phyloP scores from a whole-genome alignment of 352 stramenopile genomes.

The Globisporangium cederbergense region DNA sequence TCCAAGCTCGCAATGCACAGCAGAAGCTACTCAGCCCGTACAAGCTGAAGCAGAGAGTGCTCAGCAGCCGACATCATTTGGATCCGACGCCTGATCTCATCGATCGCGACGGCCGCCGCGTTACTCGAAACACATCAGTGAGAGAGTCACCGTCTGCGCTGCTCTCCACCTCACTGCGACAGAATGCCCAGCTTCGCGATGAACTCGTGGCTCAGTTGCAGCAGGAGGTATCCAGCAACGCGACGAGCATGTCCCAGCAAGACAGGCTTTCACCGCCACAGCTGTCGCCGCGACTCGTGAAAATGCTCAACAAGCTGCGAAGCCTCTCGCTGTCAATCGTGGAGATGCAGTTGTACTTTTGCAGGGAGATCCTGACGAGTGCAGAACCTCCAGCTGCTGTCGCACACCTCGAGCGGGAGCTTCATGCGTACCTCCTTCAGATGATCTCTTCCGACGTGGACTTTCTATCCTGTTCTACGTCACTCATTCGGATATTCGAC shows the following conservation, averaged over 20 bases:
- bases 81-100: background rate
- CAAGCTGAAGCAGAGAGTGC: constrained; percentile 62
- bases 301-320: constrained; percentile 57
- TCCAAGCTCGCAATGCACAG: constrained; percentile 6
- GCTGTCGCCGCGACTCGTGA: constrained; percentile 35
- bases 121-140: background rate
- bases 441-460: constrained; percentile 50
- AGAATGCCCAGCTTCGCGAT: constrained; percentile 46
- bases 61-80: constrained; percentile 29
- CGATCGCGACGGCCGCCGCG: background rate
- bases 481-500: constrained; percentile 40
- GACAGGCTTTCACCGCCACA: constrained; percentile 20
- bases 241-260: constrained; percentile 19
- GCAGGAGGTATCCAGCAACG: constrained; percentile 26
- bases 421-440: constrained; percentile 39
- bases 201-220: constrained; percentile 41
- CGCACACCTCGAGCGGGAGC: constrained; percentile 39
- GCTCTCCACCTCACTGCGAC: constrained; percentile 42
- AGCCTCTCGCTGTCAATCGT: constrained; percentile 57
- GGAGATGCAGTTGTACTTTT: constrained; percentile 60
- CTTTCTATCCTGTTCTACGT: constrained; percentile 32
- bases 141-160: constrained; percentile 23
- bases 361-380: constrained; percentile 23
- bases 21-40: constrained; percentile 47
- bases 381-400: constrained; percentile 3